Evolutionary conservation across 345 rosid species (phyloP).

Genomic region (Excoecaria cochinchinensis): DNA sequence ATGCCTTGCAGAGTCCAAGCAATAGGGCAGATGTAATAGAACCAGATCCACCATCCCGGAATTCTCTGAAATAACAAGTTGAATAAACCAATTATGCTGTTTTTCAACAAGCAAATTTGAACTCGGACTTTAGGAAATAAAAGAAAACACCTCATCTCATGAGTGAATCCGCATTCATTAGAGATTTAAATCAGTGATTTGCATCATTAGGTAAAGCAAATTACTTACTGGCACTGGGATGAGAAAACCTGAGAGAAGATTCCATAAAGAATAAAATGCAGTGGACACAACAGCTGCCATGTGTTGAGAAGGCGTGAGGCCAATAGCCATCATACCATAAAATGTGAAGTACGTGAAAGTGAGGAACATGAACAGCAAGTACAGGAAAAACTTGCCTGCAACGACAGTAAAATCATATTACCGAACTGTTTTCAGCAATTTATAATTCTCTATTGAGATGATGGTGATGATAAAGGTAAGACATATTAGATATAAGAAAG

Average conservation of each 20-base stretch:
- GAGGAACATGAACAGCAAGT: constrained; percentile 77
- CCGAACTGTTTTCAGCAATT: neutral
- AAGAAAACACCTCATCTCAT: neutral
- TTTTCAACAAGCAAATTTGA: neutral
- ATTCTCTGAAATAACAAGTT: constrained; percentile 44
- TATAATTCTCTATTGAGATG: neutral
- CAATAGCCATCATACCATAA: constrained; percentile 94
- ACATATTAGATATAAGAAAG: too few species aligned
- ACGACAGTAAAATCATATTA: neutral
- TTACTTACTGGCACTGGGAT: constrained; percentile 69
- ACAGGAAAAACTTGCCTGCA: constrained; percentile 76
- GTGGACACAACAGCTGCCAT: constrained; percentile 83
- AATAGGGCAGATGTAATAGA: constrained; percentile 75
- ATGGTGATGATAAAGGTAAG: too few species aligned
- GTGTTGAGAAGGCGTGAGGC: constrained; percentile 76
- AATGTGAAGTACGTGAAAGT: constrained; percentile 90
- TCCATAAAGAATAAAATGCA: constrained; percentile 89
- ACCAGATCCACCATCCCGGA: constrained; percentile 97
- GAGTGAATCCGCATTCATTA: neutral
- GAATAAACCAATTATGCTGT: neutral
- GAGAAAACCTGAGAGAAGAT: constrained; percentile 86
- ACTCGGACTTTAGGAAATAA: neutral
- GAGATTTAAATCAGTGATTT: neutral
- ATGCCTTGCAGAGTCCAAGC: constrained; percentile 84
- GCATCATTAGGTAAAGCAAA: neutral